These are phyloP conservation scores for Macroventuria anomochaeta DNA, from an alignment of 2,329 filamentous ascomycete species.

Conservation along the genomic window DNA sequence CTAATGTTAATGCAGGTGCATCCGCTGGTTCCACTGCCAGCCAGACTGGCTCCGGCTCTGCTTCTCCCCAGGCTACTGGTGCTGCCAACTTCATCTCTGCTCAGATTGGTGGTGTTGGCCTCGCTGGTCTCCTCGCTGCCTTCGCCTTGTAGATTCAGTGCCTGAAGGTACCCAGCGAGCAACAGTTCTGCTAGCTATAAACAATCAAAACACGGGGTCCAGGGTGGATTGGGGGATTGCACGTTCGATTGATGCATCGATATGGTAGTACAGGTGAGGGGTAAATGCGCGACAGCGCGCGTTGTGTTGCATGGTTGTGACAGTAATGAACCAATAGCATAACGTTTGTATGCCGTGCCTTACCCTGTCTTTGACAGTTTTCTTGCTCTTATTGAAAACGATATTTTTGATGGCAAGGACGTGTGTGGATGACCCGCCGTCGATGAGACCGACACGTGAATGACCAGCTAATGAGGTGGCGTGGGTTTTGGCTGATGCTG, in stretches of 20 bases:
- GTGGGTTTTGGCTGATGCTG: constrained; percentile 14
- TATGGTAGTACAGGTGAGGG: constrained; percentile 13
- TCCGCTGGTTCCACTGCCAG: constrained; percentile 18
- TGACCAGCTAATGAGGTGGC: constrained; percentile 16
- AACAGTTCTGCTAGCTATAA: not conserved
- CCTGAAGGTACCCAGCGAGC: not conserved
- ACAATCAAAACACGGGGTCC: constrained; percentile 11
- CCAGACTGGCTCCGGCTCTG: constrained; percentile 28
- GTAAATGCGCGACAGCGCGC: not conserved
- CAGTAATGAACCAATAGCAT: not conserved
- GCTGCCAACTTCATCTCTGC: constrained; percentile 41
- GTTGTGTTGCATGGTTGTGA: not conserved
- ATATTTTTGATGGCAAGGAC: not conserved
- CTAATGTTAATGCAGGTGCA: constrained; percentile 5
- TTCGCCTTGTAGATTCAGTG: constrained; percentile 45
- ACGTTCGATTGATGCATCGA: not conserved
- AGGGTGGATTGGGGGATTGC: constrained; percentile 13
- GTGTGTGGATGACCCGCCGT: not conserved
- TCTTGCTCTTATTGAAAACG: not conserved
- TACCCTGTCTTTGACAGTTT: not conserved
- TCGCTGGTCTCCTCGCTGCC: constrained; percentile 47
- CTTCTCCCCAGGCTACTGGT: constrained; percentile 32
- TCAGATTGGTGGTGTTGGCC: constrained; percentile 43
- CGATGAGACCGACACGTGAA: not conserved
- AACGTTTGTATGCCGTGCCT: not conserved